Conservation (phyloP, 306 rosid species). For the Prunus fruticosa region DNA sequence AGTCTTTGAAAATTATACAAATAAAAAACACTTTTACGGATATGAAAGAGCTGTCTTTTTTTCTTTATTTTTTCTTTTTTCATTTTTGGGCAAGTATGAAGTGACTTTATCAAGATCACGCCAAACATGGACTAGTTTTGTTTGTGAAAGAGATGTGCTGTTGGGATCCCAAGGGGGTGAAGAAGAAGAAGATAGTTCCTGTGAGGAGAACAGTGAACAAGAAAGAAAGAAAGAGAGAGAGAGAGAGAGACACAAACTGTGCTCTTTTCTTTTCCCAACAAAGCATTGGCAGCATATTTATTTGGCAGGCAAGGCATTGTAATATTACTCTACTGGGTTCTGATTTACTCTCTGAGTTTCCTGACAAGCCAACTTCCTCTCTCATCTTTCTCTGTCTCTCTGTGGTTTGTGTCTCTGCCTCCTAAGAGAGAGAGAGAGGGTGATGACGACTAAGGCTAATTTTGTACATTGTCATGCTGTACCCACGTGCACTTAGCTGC, state of each 20-base stretch:
- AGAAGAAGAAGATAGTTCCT: no score
- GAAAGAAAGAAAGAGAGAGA: not conserved
- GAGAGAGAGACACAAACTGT: not conserved
- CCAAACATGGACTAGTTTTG: not conserved
- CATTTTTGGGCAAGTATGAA: not conserved
- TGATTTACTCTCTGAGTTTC: not conserved
- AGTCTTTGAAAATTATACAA: no score
- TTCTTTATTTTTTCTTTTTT: not conserved
- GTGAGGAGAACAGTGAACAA: not conserved
- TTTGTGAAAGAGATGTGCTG: conserved; percentile 3
- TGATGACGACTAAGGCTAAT: not conserved
- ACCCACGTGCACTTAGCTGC: conserved; percentile 3
- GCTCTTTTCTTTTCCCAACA: conserved; percentile 13
- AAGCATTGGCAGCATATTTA: not conserved
- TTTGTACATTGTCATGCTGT: not conserved
- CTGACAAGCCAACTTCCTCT: not conserved
- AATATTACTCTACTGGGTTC: not conserved
- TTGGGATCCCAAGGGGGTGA: conserved; percentile 5
- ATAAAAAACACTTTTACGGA: no score
- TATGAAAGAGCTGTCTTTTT: not conserved
- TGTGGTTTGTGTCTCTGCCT: not conserved
- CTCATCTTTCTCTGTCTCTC: not conserved
- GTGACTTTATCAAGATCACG: not conserved
- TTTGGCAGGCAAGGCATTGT: not conserved
- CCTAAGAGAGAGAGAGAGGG: not conserved